These are phyloP conservation scores for Tulasnella sp. DNA, from an alignment of 768 basidiomycete species.

Conservation along the genomic window DNA sequence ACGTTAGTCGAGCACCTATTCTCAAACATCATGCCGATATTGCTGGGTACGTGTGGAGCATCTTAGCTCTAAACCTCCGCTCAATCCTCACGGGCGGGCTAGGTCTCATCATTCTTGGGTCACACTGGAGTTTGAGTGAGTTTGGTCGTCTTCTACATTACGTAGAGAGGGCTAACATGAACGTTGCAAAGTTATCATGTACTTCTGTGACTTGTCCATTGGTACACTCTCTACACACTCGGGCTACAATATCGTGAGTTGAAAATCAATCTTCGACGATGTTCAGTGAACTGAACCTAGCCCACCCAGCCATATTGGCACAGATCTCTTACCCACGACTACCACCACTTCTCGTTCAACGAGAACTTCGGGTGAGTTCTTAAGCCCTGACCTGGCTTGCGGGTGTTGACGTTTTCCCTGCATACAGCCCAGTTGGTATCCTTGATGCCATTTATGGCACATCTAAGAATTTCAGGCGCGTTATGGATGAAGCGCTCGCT, in stretches of 20 bases:
- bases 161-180: neutral
- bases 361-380: slow-evolving; percentile 10
- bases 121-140: slow-evolving; percentile 14
- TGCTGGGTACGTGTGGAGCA: neutral
- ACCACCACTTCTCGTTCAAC: slow-evolving; percentile 12
- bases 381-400: neutral
- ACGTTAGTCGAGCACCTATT: neutral
- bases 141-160: neutral
- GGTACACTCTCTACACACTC: neutral
- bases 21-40: slow-evolving; percentile 9
- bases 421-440: slow-evolving; percentile 1
- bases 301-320: slow-evolving; percentile 1
- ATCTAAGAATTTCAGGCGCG: slow-evolving; percentile 5
- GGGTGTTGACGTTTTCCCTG: neutral
- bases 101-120: slow-evolving; percentile 7
- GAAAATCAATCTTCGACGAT: neutral
- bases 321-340: neutral
- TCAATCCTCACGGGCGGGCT: neutral
- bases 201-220: slow-evolving; percentile 7
- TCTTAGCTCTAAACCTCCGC: neutral
- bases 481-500: slow-evolving; percentile 9
- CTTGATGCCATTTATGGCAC: slow-evolving; percentile 13
- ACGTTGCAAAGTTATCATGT: slow-evolving; percentile 8
- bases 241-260: slow-evolving; percentile 12
- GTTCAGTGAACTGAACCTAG: neutral